Conservation (phyloP, 768 basidiomycete species). For the Kwoniella sp. region DNA sequence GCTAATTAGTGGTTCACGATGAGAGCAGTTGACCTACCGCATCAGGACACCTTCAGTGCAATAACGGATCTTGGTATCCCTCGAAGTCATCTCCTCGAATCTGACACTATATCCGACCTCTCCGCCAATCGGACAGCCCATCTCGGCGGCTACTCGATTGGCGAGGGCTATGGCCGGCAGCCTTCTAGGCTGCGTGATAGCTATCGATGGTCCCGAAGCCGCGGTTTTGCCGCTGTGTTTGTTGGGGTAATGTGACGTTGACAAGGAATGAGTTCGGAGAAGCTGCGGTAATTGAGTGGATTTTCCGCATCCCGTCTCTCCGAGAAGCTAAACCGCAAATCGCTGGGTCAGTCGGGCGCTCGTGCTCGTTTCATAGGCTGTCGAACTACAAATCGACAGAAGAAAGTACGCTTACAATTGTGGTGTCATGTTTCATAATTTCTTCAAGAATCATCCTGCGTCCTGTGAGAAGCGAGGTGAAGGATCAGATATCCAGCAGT, state of each 20-base stretch:
- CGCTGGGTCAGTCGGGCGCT: not conserved
- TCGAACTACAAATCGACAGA: not conserved
- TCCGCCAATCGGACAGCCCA: constrained; percentile 45
- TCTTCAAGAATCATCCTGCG: constrained; percentile 44
- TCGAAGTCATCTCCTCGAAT: constrained; percentile 48
- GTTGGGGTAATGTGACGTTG: constrained; percentile 9
- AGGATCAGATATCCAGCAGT: too few relatives aligned
- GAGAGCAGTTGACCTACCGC: constrained; percentile 37
- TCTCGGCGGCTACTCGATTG: constrained; percentile 50
- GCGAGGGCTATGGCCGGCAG: constrained; percentile 52
- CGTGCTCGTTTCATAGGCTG: not conserved
- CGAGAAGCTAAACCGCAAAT: constrained; percentile 40
- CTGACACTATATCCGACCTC: constrained; percentile 55
- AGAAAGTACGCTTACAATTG: constrained; percentile 38
- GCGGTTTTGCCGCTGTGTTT: not conserved
- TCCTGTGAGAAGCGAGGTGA: constrained; percentile 37
- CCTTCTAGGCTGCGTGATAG: constrained; percentile 53
- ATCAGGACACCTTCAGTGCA: constrained; percentile 55
- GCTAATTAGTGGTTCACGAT: too few relatives aligned
- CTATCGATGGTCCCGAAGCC: constrained; percentile 29
- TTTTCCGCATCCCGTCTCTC: constrained; percentile 56
- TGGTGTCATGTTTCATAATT: constrained; percentile 51
- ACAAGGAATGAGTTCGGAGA: constrained; percentile 38
- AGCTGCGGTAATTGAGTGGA: constrained; percentile 55
- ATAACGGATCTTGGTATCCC: constrained; percentile 45